Conservation (phyloP, 176 grass and related monocot species). For the Oryza officinalis region DNA sequence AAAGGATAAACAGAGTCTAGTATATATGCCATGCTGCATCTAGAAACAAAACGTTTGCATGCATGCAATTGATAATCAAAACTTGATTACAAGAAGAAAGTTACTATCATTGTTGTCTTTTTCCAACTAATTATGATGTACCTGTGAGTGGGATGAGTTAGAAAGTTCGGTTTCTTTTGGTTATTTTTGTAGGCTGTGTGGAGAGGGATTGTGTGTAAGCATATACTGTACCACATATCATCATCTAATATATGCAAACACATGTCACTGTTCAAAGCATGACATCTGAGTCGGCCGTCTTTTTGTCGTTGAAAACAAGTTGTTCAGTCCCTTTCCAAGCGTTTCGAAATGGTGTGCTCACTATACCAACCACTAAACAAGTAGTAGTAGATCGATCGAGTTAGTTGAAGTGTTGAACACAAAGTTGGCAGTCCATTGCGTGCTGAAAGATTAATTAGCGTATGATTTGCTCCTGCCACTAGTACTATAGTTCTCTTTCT, state of each 20-base stretch:
- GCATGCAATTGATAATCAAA: background rate
- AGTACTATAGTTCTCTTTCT: constrained; percentile 29
- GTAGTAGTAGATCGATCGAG: background rate
- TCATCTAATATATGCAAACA: constrained; percentile 9
- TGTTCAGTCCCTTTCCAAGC: constrained; percentile 12
- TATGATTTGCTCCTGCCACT: constrained; percentile 28
- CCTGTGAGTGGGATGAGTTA: constrained; percentile 50
- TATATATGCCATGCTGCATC: background rate
- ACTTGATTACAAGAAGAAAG: constrained; percentile 43
- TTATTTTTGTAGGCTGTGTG: constrained; percentile 13
- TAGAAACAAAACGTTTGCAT: constrained; percentile 16
- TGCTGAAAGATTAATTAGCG: constrained; percentile 20
- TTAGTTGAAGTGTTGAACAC: constrained; percentile 10
- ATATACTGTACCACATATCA: background rate
- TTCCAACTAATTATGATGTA: constrained; percentile 37
- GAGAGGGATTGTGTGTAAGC: background rate
- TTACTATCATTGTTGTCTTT: constrained; percentile 41
- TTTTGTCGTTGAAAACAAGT: background rate
- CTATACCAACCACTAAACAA: constrained; percentile 20
- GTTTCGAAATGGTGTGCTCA: constrained; percentile 39
- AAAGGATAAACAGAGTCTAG: background rate
- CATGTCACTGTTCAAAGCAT: constrained; percentile 33
- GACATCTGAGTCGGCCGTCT: constrained; percentile 39
- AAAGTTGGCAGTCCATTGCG: background rate
- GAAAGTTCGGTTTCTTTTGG: constrained; percentile 42